A percentile compares a stretch with the other conserved stretches of the same genome.
phyloP scores from a whole-genome alignment of 148 eudicot species.

The Camellia japonica region DNA sequence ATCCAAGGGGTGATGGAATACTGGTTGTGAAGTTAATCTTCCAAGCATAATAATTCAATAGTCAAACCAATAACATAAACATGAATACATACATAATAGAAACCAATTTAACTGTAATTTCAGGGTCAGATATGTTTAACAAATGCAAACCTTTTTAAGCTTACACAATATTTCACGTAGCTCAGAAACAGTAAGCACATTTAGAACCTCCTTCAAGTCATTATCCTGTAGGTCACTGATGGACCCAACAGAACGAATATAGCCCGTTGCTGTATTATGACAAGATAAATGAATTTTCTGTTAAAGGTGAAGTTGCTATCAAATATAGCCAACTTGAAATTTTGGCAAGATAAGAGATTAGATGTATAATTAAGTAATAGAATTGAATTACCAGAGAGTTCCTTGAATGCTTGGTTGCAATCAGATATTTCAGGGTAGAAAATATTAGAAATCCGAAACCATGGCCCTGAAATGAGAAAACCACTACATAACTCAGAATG shows the following conservation, averaged over 20 bases:
- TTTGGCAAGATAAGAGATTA: constrained; percentile 12
- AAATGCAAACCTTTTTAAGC: constrained; percentile 54
- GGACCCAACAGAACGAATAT: constrained; percentile 36
- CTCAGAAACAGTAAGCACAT: constrained; percentile 64
- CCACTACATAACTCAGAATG: neutral
- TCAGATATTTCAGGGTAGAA: constrained; percentile 71
- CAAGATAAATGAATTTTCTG: constrained; percentile 20
- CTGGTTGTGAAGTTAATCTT: neutral
- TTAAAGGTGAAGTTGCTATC: neutral
- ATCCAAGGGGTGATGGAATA: neutral
- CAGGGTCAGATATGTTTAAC: neutral
- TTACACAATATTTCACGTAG: constrained; percentile 53
- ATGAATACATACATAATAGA: neutral
- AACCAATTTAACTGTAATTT: neutral
- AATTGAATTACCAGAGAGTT: constrained; percentile 48
- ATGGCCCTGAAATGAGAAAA: constrained; percentile 62
- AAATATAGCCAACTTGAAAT: constrained; percentile 1
- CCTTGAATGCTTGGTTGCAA: constrained; percentile 49
- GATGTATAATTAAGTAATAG: neutral
- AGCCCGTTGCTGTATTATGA: constrained; percentile 60
- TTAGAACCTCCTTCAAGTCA: constrained; percentile 57
- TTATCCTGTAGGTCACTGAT: constrained; percentile 35
- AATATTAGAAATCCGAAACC: constrained; percentile 75
- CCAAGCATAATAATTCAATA: neutral
- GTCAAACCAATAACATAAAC: neutral